Percentiles rank a stretch among this genome's conserved stretches.
These are phyloP conservation scores for Mortierella sp. DNA, from an alignment of 371 early-diverging fungal genomes.

Conservation along the genomic window DNA sequence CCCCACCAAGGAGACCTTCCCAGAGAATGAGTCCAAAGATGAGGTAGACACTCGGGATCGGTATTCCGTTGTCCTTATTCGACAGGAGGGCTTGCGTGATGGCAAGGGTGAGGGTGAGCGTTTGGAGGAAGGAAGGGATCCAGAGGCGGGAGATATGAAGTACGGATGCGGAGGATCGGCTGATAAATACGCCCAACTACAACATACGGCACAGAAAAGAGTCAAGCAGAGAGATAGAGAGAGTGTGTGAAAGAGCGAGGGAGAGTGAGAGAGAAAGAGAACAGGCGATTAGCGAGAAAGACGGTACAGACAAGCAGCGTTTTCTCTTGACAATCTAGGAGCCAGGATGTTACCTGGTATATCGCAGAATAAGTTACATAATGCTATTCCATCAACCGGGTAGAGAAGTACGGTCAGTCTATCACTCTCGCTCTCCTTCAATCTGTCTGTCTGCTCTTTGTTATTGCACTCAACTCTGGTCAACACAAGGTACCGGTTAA, in stretches of 20 bases:
- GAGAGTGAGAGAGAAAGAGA: background rate
- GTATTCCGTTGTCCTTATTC: conserved; percentile 16
- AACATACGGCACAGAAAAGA: conserved; percentile 34
- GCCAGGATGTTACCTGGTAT: conserved; percentile 50
- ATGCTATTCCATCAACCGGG: conserved; percentile 30
- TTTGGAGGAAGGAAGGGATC: conserved; percentile 52
- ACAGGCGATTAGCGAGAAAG: background rate
- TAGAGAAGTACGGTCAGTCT: background rate
- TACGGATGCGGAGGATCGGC: conserved; percentile 51
- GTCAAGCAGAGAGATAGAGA: conserved; percentile 4
- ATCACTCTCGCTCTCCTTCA: too few relatives aligned
- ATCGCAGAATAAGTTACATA: conserved; percentile 60
- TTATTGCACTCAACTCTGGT: too few relatives aligned
- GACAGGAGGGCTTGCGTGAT: conserved; percentile 42
- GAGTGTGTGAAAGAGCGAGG: too few relatives aligned
- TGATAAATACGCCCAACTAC: conserved; percentile 55
- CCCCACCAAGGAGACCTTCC: conserved; percentile 63
- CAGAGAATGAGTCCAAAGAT: conserved; percentile 55
- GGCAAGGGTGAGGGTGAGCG: conserved; percentile 46
- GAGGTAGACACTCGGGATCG: conserved; percentile 46
- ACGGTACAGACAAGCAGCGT: conserved; percentile 1
- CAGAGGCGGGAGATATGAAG: conserved; percentile 50
- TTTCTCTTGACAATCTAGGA: background rate
- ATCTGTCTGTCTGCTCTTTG: too few relatives aligned
- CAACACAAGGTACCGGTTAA: too few relatives aligned